Evolutionary conservation across 2,329 filamentous ascomycete genomes (phyloP).

Genomic region (Penicillium polonicum): DNA sequence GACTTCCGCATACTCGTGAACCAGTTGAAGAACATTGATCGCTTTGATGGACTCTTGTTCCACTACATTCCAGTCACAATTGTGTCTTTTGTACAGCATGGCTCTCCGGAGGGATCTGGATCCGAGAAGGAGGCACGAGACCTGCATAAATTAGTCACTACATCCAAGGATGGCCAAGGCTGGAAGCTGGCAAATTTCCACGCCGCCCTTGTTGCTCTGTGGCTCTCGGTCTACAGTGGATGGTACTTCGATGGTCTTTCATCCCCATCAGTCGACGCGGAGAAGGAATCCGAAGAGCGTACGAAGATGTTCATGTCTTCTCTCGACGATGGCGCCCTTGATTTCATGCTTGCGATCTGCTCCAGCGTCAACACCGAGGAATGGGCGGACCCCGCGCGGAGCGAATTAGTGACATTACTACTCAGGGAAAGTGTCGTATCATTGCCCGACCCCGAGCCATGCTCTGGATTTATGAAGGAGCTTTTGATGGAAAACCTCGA

Average conservation of each 20-base stretch:
- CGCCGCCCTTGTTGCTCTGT: conserved; percentile 76
- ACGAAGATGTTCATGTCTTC: conserved; percentile 72
- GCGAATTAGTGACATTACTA: conserved; percentile 76
- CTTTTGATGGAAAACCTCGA: conserved; percentile 80
- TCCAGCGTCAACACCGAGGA: conserved; percentile 76
- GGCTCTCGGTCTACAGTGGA: conserved; percentile 90
- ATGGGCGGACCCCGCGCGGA: conserved; percentile 84
- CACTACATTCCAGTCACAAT: conserved; percentile 82
- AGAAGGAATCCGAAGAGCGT: conserved; percentile 66
- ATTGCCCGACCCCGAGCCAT: conserved; percentile 64
- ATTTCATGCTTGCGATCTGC: conserved; percentile 83
- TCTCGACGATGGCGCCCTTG: conserved; percentile 84
- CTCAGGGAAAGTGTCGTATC: conserved; percentile 75
- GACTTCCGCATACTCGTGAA: conserved; percentile 74
- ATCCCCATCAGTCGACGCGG: conserved; percentile 62
- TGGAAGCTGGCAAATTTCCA: conserved; percentile 76
- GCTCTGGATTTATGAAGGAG: conserved; percentile 69
- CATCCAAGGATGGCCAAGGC: conserved; percentile 62
- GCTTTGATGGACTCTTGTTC: conserved; percentile 71
- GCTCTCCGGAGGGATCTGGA: conserved; percentile 70
- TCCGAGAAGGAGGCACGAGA: conserved; percentile 67
- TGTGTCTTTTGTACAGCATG: conserved; percentile 73
- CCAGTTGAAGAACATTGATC: conserved; percentile 67
- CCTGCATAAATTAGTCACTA: conserved; percentile 67
- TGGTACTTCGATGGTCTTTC: conserved; percentile 75